Percentiles rank a stretch among this genome's conserved stretches.
These are phyloP conservation scores for Saitozyma podzolica DNA, from an alignment of 768 basidiomycete genomes.

Conservation along the genomic window DNA sequence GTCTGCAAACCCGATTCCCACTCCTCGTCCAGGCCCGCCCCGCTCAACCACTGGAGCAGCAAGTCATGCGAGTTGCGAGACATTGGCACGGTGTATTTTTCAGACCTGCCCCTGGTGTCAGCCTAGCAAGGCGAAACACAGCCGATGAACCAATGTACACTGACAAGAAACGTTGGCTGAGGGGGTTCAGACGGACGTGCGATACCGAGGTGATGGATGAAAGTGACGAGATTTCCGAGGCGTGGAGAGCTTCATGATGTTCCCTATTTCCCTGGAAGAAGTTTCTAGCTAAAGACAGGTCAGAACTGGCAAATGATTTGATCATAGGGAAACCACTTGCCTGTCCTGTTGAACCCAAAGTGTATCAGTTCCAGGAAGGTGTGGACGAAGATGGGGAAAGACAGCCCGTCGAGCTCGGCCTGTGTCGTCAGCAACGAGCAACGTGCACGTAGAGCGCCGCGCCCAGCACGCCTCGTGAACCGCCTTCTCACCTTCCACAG, in stretches of 20 bases:
- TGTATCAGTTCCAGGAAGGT: slow-evolving; percentile 94
- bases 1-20: slow-evolving; percentile 78
- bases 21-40: slow-evolving; percentile 69
- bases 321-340: slow-evolving; percentile 56
- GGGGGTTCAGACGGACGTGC: slow-evolving; percentile 79
- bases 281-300: slow-evolving; percentile 60
- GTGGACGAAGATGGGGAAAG: slow-evolving; percentile 95
- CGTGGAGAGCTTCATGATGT: slow-evolving; percentile 67
- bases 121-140: background rate
- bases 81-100: slow-evolving; percentile 88
- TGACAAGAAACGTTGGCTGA: slow-evolving; percentile 74
- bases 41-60: slow-evolving; percentile 92
- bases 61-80: slow-evolving; percentile 88
- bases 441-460: background rate
- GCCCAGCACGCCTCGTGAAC: no score
- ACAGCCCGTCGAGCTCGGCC: slow-evolving; percentile 89
- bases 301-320: background rate
- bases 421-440: slow-evolving; percentile 50
- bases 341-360: slow-evolving; percentile 84
- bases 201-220: slow-evolving; percentile 75
- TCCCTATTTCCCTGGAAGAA: slow-evolving; percentile 73
- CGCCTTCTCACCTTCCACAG: slow-evolving; percentile 50
- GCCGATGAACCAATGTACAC: slow-evolving; percentile 6
- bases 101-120: slow-evolving; percentile 46
- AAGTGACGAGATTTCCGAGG: slow-evolving; percentile 70